Base-by-base conservation (phyloP, 169 alveolate species). In the Babesia ovata region DNA sequence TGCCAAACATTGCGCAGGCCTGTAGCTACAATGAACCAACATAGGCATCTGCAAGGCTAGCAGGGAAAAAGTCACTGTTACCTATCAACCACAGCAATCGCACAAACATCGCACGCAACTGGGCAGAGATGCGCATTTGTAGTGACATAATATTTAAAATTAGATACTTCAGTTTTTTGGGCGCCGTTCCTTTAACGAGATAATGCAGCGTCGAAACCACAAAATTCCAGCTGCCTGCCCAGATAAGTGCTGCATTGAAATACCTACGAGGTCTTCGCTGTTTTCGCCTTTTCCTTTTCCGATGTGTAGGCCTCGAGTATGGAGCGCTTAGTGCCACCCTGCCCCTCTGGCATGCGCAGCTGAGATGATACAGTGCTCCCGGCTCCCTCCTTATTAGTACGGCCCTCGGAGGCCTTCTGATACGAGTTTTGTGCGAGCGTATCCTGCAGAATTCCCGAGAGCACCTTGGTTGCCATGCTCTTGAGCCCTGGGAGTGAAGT, bases 361-460 rank as follows among this genome's bases (percentile, higher is more conserved):
- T 70, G 83, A 0, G 65, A 49, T 14, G 87, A 79, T 0, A 72
- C 60, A 0, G 59, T 36, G 44, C 88, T 81, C 14, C 76, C 65
- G 11, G 72, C 88, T 2, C 53, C 2, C 24, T 73, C 88, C 12
- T 70, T 70, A 4, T 57, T 22, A 0, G 44, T 26, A 1, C 26
- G 11, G n/a, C 76, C 36, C n/a, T 36, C 76, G 21, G 13, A n/a
- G 22, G 76, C 53, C 60, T 29, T 60, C 19, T 46, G 70, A 36
- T 62, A 81, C 21, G 88, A 63, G n/a, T 81, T 70, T 16, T 28
- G 44, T 21, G 50, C 59, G 12, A 81, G 78, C 7, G 85, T 6
- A 29, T 70, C 88, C 44, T 81, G 88, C 14, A 83, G 42, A 16
- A 48, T 57, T 7, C 88, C 88, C 6, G 88, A 81, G 46, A 81